Conservation (phyloP, 2,329 filamentous ascomycete genomes). For the Samsoniella hepiali region DNA sequence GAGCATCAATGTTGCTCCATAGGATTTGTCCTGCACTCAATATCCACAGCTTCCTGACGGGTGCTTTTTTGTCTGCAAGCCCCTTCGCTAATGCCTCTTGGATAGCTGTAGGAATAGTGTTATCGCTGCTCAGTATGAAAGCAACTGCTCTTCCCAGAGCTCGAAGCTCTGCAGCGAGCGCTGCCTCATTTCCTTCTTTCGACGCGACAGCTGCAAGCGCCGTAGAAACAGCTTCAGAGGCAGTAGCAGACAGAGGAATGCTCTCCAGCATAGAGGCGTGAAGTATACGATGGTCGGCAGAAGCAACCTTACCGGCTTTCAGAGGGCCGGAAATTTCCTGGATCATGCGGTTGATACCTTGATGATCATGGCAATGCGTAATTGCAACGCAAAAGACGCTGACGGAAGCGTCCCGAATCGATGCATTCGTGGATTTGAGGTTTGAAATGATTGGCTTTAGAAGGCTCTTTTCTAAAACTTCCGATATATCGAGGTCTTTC, state of each 20-base stretch:
- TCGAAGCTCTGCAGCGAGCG: slow-evolving; percentile 70
- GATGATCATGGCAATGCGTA: slow-evolving; percentile 54
- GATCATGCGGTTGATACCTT: slow-evolving; percentile 62
- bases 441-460: slow-evolving; percentile 87
- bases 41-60: slow-evolving; percentile 76
- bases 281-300: slow-evolving; percentile 77
- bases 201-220: slow-evolving; percentile 65
- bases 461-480: slow-evolving; percentile 66
- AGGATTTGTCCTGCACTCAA: slow-evolving; percentile 70
- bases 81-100: slow-evolving; percentile 76
- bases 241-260: slow-evolving; percentile 56
- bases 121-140: slow-evolving; percentile 58
- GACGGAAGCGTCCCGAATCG: slow-evolving; percentile 72
- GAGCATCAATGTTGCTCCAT: slow-evolving; percentile 47
- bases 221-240: slow-evolving; percentile 64
- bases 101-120: slow-evolving; percentile 62
- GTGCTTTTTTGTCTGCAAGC: slow-evolving; percentile 76
- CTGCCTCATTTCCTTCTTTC: slow-evolving; percentile 87
- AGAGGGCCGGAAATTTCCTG: slow-evolving; percentile 77
- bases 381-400: slow-evolving; percentile 71
- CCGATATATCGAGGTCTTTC: slow-evolving; percentile 70
- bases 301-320: slow-evolving; percentile 78
- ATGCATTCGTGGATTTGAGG: slow-evolving; percentile 81
- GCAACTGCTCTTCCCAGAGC: slow-evolving; percentile 65
- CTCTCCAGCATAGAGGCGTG: slow-evolving; percentile 77